Percentiles rank a stretch among this genome's conserved stretches.
phyloP scores from a whole-genome alignment of 257 asterid species.

The Solanum virginianum region DNA sequence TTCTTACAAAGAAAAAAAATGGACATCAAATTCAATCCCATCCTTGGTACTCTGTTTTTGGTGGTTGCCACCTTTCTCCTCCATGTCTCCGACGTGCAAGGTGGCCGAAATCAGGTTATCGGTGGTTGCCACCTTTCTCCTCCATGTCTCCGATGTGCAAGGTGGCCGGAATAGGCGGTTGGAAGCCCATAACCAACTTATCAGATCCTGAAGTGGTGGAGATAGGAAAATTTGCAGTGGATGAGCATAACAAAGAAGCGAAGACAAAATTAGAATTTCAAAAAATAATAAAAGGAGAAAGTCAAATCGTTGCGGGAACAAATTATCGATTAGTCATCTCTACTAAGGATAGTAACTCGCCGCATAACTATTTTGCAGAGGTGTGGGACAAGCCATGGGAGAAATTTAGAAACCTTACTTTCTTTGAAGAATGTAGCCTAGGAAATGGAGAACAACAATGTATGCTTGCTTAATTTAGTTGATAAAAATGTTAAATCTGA shows the following conservation, averaged over 20 bases:
- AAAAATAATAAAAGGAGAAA: slow-evolving; percentile 10
- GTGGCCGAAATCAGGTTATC: not conserved
- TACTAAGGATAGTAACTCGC: slow-evolving; percentile 2
- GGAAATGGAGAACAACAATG: not conserved
- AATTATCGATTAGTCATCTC: slow-evolving; percentile 20
- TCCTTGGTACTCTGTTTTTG: not conserved
- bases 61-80: not conserved
- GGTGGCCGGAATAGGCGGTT: not conserved
- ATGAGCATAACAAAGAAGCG: slow-evolving; percentile 16
- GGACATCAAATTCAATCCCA: slow-evolving; percentile 2
- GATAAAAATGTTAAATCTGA: not conserved
- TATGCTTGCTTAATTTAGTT: not conserved
- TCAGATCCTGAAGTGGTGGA: slow-evolving; percentile 10
- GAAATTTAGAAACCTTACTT: slow-evolving; percentile 11
- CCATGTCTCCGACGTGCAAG: not conserved
- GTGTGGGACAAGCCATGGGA: slow-evolving; percentile 17
- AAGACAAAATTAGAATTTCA: not conserved
- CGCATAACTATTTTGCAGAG: slow-evolving; percentile 13
- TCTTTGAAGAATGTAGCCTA: slow-evolving; percentile 2
- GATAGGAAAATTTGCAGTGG: slow-evolving; percentile 25
- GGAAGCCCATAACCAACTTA: slow-evolving; percentile 9
- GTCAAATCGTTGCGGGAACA: slow-evolving; percentile 21
- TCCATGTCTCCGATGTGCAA: not conserved
- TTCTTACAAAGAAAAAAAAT: not conserved
- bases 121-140: not conserved